phyloP scores from a whole-genome alignment of 1,284 basidiomycete genomes.

The Rhodotorula sp. region DNA sequence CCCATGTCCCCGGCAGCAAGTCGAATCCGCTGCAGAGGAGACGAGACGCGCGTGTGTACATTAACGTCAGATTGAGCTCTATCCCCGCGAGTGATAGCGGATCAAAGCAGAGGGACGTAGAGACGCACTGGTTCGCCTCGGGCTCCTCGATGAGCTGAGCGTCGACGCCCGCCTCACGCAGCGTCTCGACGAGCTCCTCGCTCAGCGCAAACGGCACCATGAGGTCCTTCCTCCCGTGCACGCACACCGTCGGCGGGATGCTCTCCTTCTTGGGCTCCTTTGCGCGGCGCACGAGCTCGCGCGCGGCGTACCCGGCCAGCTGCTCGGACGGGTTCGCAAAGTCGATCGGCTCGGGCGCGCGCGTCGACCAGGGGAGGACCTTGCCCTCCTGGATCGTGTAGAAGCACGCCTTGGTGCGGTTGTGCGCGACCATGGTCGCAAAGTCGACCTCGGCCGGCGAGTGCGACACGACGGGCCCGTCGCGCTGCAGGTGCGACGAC shows the following conservation, averaged over 20 bases:
- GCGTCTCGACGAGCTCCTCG: slow-evolving; percentile 12
- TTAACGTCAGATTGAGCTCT: background rate
- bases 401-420: slow-evolving; percentile 30
- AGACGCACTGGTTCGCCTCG: slow-evolving; percentile 26
- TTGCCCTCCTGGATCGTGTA: slow-evolving; percentile 33
- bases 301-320: slow-evolving; percentile 13
- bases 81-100: background rate
- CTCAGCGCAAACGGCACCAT: slow-evolving; percentile 28
- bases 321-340: slow-evolving; percentile 1
- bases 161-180: slow-evolving; percentile 16
- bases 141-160: slow-evolving; percentile 11
- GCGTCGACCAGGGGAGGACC: slow-evolving; percentile 3
- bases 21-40: slow-evolving; percentile 27
- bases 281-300: slow-evolving; percentile 3
- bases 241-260: slow-evolving; percentile 29
- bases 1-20: slow-evolving; percentile 21
- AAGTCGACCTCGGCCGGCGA: slow-evolving; percentile 35
- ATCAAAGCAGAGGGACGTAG: background rate
- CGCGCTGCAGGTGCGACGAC: slow-evolving; percentile 12
- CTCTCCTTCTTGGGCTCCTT: background rate
- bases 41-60: background rate
- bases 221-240: slow-evolving; percentile 25
- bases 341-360: slow-evolving; percentile 6
- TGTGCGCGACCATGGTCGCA: slow-evolving; percentile 16
- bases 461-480: slow-evolving; percentile 27